These are phyloP conservation scores for Sugiyamaella japonica DNA, from an alignment of 1,139 yeast species.

Conservation along the genomic window DNA sequence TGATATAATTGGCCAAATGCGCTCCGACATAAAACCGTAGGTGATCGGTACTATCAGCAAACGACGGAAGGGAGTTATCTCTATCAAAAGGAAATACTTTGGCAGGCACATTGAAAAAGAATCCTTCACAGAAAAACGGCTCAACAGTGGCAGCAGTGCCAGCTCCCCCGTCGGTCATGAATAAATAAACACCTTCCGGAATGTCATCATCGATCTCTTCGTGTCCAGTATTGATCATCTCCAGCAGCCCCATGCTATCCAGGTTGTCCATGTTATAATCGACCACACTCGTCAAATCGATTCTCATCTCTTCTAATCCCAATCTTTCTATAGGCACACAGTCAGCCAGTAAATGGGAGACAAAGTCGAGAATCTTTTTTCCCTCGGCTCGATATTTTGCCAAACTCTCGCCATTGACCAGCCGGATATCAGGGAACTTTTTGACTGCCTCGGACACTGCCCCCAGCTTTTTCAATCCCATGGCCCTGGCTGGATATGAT, in stretches of 20 bases:
- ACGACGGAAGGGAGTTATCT: conserved; percentile 19
- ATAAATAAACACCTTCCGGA: conserved; percentile 27
- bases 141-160: not conserved
- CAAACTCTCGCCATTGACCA: conserved; percentile 42
- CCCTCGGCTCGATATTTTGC: conserved; percentile 40
- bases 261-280: conserved; percentile 26
- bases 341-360: conserved; percentile 29
- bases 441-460: conserved; percentile 31
- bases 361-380: conserved; percentile 34
- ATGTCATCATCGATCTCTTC: conserved; percentile 27
- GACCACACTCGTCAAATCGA: conserved; percentile 36
- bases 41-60: conserved; percentile 12
- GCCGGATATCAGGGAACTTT: conserved; percentile 33
- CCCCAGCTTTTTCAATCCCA: conserved; percentile 39
- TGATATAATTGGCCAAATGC: conserved; percentile 35
- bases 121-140: conserved; percentile 33
- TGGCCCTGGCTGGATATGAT: conserved; percentile 40
- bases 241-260: conserved; percentile 22
- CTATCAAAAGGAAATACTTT: conserved; percentile 28
- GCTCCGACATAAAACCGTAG: conserved; percentile 35
- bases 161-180: conserved; percentile 13
- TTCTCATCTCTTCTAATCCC: conserved; percentile 43
- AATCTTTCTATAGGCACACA: conserved; percentile 37
- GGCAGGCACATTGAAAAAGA: conserved; percentile 36
- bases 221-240: conserved; percentile 9